Base-by-base conservation (phyloP, 1,139 yeast genomes). In the Yamadazyma songkhlaensis region DNA sequence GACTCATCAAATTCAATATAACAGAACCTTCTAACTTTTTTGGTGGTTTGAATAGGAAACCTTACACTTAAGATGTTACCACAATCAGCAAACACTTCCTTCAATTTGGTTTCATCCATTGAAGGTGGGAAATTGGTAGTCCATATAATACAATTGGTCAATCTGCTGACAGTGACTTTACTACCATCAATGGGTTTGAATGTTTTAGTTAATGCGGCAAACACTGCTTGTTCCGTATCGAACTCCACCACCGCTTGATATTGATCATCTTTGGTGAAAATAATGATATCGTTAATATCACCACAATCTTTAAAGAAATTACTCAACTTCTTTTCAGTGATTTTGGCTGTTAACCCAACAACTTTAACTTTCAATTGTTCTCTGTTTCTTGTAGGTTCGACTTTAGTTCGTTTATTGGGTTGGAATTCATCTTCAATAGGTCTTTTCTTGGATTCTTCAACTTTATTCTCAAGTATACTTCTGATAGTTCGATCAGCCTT, bases 111-210 rank as follows among this genome's bases (percentile, higher is more conserved):
- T 29, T 67, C 67, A 0, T 70, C 65, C 48, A 59, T 74, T 1
- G 64, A 54, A 0, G 89, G 83, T 0, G 95, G 89, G 49, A 75
- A 87, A 50, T 87, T 87, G 0, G 94, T 77, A 2, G 79, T 80
- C 77, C 83, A 84, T 0, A 84, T 48, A 0, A 84, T 80, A 9
- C 76, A 64, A 6, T 71, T 62, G 13, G 55, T 47, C 1, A 77
- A 63, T 27, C 74, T 59, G 5, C 53, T 57, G 0, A 88, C 85
- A 3, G 53, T 39, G 0, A 86, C 60, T 30, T 64, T 68, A 9
- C 38, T 13, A 0, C 65, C 74, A 0, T 65, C 65, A 0, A 84
- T 42, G 17, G 39, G 49, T 49, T 82, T 84, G 42, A 62, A 64
- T 29, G 78, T 74, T 45, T 74, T 79, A 0, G 90, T 81, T 34